phyloP scores from a whole-genome alignment of 768 basidiomycete genomes.

The Tricholoma terreum region DNA sequence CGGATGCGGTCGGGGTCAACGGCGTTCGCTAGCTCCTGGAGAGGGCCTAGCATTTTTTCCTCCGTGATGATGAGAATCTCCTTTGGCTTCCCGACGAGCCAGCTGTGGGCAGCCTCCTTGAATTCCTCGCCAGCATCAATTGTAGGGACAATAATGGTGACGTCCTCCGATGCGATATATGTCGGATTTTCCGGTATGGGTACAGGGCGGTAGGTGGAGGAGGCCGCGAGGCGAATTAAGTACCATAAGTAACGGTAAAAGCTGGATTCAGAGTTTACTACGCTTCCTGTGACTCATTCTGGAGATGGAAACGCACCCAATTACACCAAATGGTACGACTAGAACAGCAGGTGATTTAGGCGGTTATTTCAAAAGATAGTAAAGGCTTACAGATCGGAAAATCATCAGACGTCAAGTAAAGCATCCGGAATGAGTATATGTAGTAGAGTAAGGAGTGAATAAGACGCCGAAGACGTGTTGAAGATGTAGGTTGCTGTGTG shows the following conservation, averaged over 20 bases:
- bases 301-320: slow-evolving; percentile 52
- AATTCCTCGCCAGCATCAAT: slow-evolving; percentile 96
- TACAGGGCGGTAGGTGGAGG: slow-evolving; percentile 79
- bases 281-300: slow-evolving; percentile 1
- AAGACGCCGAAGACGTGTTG: slow-evolving; percentile 36
- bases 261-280: slow-evolving; percentile 36
- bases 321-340: slow-evolving; percentile 91
- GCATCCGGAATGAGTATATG: slow-evolving; percentile 45
- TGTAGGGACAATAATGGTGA: slow-evolving; percentile 94
- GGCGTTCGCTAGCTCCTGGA: slow-evolving; percentile 84
- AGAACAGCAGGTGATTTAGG: slow-evolving; percentile 17
- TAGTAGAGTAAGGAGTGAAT: slow-evolving; percentile 36
- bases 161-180: slow-evolving; percentile 87
- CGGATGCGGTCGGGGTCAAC: slow-evolving; percentile 84
- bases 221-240: slow-evolving; percentile 78
- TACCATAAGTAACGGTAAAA: slow-evolving; percentile 96
- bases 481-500: slow-evolving; percentile 1
- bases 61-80: slow-evolving; percentile 71
- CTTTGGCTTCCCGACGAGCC: slow-evolving; percentile 91
- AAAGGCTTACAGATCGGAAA: slow-evolving; percentile 81
- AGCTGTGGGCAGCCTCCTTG: slow-evolving; percentile 88
- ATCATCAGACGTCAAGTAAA: slow-evolving; percentile 87
- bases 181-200: slow-evolving; percentile 89
- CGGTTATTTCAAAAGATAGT: not conserved
- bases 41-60: slow-evolving; percentile 85